These are phyloP conservation scores for Daedaleopsis sinensis DNA, from an alignment of 768 basidiomycete genomes.

Conservation along the genomic window DNA sequence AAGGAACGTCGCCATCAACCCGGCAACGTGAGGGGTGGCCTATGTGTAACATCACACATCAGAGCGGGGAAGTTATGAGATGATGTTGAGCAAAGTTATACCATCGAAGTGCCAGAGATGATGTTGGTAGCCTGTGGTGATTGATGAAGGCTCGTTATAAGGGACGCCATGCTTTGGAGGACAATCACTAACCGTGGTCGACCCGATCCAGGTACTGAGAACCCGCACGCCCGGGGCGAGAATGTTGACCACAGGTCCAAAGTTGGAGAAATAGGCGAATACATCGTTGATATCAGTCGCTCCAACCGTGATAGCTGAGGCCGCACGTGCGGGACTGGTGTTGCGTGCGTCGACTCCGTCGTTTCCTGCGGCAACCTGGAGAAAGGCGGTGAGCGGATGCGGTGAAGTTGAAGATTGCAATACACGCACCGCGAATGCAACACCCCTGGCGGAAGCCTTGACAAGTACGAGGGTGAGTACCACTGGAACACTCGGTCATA, in stretches of 20 bases:
- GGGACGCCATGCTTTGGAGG: not conserved
- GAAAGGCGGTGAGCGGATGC: not conserved
- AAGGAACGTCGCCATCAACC: not conserved
- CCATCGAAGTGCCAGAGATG: conserved; percentile 22
- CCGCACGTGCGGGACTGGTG: conserved; percentile 40
- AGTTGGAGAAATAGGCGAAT: conserved; percentile 43
- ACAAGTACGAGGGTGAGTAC: too few relatives aligned
- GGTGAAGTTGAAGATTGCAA: not conserved
- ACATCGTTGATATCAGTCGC: conserved; percentile 40
- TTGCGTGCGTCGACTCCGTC: conserved; percentile 32
- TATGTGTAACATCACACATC: not conserved
- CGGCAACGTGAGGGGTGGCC: not conserved
- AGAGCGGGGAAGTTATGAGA: not conserved
- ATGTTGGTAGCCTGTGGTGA: conserved; percentile 8
- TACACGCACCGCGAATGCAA: conserved; percentile 17
- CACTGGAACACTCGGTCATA: too few relatives aligned
- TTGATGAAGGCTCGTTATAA: not conserved
- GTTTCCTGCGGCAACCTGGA: conserved; percentile 41
- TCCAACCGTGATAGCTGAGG: conserved; percentile 43
- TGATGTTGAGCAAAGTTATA: not conserved
- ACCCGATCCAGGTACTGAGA: conserved; percentile 15
- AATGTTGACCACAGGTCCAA: conserved; percentile 44
- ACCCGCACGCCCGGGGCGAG: conserved; percentile 41
- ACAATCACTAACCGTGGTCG: not conserved
- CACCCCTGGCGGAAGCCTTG: conserved; percentile 5